Conservation (phyloP, 129 eudicot genomes). For the sunflower (Helianthus annuus) region DNA sequence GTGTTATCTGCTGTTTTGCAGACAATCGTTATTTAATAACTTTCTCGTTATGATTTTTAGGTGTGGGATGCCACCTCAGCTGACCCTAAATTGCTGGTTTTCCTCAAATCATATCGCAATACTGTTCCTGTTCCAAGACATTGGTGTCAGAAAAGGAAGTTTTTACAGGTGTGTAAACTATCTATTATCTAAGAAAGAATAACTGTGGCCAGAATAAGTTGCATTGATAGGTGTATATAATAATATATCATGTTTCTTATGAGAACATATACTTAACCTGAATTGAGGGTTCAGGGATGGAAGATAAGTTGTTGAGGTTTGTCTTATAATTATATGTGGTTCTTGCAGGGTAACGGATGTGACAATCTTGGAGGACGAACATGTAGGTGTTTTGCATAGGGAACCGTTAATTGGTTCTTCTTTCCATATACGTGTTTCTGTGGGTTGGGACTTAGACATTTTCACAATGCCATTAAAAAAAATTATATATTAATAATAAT, state of each 20-base stretch:
- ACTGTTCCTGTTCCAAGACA: slow-evolving; percentile 98
- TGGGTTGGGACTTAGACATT: slow-evolving; percentile 52
- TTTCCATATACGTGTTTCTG: slow-evolving; percentile 30
- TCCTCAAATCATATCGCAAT: slow-evolving; percentile 82
- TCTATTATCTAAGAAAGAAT: not conserved
- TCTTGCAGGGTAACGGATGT: slow-evolving; percentile 99
- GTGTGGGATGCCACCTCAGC: slow-evolving; percentile 99
- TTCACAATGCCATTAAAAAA: not conserved
- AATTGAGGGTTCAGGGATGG: slow-evolving; percentile 45
- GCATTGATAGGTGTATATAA: slow-evolving; percentile 15
- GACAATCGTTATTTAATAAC: not conserved
- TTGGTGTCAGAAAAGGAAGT: slow-evolving; percentile 98
- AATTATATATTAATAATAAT: no score
- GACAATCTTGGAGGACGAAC: slow-evolving; percentile 82
- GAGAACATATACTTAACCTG: slow-evolving; percentile 16
- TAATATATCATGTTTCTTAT: slow-evolving; percentile 6
- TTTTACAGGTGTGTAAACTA: slow-evolving; percentile 69
- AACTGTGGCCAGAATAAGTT: slow-evolving; percentile 1
- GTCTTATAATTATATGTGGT: slow-evolving; percentile 97
- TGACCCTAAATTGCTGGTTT: slow-evolving; percentile 92
- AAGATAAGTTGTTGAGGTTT: slow-evolving; percentile 76
- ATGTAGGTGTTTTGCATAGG: slow-evolving; percentile 83
- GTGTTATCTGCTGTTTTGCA: not conserved
- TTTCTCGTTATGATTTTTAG: slow-evolving; percentile 37
- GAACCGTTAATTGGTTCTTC: slow-evolving; percentile 50